Base-by-base conservation (phyloP, 305 asterid genomes). In the Solanum aculeatissimum region DNA sequence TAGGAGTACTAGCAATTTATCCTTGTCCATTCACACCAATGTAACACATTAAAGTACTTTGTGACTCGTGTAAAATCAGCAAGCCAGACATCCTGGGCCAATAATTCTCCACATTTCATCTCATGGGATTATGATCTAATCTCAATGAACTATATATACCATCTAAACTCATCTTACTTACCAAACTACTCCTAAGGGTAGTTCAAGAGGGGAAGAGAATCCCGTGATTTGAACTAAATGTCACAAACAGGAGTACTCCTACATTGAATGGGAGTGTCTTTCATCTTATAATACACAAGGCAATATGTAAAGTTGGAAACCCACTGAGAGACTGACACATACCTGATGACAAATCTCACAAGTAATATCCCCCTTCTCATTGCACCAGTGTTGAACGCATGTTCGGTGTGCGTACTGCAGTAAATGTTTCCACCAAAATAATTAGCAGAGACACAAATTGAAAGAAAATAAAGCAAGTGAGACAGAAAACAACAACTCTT, bases 331-430 rank as follows among this genome's bases (percentile, higher is more conserved):
- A 69, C 54, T 1, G 42, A 74, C 71, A 83, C 84, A 57, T 90
- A 95, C 98, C 96, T 92, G 94, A 87, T 95, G 99, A 86, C 99
- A 95, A 74, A 97, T 97, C 89, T 97, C 99, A 91, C 98, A 97
- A 84, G 88, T 97, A 86, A 86, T 94, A 91, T 97, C 99, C 43
- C 99, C 99, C 94, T 97, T 97, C 92, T 97, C 99, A 75, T 97
- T 89, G 91, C 99, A 97, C 99, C 99, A 97, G 89, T 93, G 92
- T 83, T 97, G 99, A 86, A 97, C 98, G 81, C 99, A 97, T 90
- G 93, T 92, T 86, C 99, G 92, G 89, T 97, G 99, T 84, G 98
- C 97, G 90, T 94, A 93, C 99, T 97, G 98, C 92, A 92, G 29
- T 53, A 85, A 42, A 83, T 65, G 25, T 82, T 85, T 14, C 51